Evolutionary conservation across 306 rosid species (phyloP).

Genomic region (Argentina anserina): DNA sequence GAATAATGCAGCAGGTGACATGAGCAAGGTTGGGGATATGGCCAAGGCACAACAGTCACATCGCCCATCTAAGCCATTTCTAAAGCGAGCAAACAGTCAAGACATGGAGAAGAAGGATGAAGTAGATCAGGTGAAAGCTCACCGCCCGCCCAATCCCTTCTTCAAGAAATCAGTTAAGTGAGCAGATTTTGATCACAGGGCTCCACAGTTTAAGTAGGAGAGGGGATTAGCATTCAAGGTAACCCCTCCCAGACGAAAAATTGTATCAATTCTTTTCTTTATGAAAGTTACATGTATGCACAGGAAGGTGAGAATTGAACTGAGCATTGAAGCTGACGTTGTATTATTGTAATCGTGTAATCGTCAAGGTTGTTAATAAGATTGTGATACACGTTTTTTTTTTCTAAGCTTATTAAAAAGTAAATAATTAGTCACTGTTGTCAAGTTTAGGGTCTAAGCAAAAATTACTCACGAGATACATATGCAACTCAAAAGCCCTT

Average conservation of each 20-base stretch:
- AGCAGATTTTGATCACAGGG: background rate
- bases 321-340: background rate
- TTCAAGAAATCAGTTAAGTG: conserved; percentile 68
- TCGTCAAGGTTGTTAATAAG: background rate
- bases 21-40: conserved; percentile 29
- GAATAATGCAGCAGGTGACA: conserved; percentile 26
- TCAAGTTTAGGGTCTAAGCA: background rate
- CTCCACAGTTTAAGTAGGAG: background rate
- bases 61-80: conserved; percentile 26
- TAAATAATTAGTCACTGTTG: background rate
- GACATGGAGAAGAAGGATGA: conserved; percentile 36
- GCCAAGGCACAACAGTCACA: conserved; percentile 28
- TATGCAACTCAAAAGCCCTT: background rate
- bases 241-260: background rate
- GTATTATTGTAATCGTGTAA: background rate
- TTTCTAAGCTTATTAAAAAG: background rate
- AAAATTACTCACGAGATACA: background rate
- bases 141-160: conserved; percentile 74
- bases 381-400: background rate
- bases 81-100: conserved; percentile 35
- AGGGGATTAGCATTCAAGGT: background rate
- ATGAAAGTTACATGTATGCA: background rate
- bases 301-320: background rate
- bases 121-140: conserved; percentile 38
- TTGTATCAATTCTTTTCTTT: background rate